Evolutionary conservation across 768 basidiomycete genomes (phyloP).

Genomic region (Termitomyces sp.): DNA sequence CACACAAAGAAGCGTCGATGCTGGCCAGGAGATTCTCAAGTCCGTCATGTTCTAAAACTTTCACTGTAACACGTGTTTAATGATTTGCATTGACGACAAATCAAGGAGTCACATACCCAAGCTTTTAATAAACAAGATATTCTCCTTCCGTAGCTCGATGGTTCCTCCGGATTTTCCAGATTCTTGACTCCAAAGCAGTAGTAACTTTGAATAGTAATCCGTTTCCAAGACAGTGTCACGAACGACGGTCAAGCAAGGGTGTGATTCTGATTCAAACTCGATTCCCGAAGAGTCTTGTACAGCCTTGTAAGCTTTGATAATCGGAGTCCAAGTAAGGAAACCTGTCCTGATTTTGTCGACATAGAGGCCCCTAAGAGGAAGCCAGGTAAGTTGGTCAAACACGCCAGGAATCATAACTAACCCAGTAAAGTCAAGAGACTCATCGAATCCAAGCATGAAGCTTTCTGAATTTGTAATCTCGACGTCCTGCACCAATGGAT

Average conservation of each 20-base stretch:
- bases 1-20: slow-evolving; percentile 60
- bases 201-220: slow-evolving; percentile 60
- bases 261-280: slow-evolving; percentile 53
- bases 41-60: slow-evolving; percentile 54
- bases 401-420: slow-evolving; percentile 18
- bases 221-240: slow-evolving; percentile 37
- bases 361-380: slow-evolving; percentile 37
- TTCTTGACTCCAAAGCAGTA: slow-evolving; percentile 77
- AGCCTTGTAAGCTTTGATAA: slow-evolving; percentile 56
- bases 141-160: slow-evolving; percentile 55
- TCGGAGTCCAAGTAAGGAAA: slow-evolving; percentile 70
- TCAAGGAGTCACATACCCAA: slow-evolving; percentile 24
- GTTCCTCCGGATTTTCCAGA: slow-evolving; percentile 50
- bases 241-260: slow-evolving; percentile 50
- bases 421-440: slow-evolving; percentile 34
- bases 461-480: slow-evolving; percentile 41
- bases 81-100: neutral
- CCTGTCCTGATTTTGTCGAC: slow-evolving; percentile 77
- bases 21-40: slow-evolving; percentile 50
- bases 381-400: slow-evolving; percentile 3
- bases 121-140: slow-evolving; percentile 38
- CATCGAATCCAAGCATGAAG: slow-evolving; percentile 46
- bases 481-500: slow-evolving; percentile 51
- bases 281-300: slow-evolving; percentile 35
- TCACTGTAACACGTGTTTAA: slow-evolving; percentile 40